A percentile compares a stretch with the other conserved stretches of the same genome.
phyloP scores from a whole-genome alignment of 2,329 filamentous ascomycete species.

The Pseudocercospora eumusae region DNA sequence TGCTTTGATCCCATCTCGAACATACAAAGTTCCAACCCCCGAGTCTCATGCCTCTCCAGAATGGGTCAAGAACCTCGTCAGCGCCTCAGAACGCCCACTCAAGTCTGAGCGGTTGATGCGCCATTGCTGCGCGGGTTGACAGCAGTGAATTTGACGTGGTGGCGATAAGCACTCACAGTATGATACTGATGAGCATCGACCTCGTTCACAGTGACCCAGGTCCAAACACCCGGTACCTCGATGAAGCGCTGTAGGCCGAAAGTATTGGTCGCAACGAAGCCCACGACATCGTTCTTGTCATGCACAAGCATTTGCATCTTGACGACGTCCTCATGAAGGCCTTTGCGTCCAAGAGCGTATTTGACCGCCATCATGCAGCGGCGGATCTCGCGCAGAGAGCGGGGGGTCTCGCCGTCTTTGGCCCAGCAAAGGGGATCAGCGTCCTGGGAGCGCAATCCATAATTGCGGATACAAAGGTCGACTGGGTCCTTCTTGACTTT shows the following conservation, averaged over 20 bases:
- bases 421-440: not conserved
- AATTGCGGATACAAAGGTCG: too few species aligned
- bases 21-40: not conserved
- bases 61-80: not conserved
- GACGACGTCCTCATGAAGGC: not conserved
- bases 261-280: not conserved
- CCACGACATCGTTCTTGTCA: not conserved
- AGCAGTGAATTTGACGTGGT: not conserved
- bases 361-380: slow-evolving; percentile 1
- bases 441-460: too few species aligned
- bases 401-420: not conserved
- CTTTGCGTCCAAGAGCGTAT: not conserved
- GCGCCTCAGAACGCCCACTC: not conserved
- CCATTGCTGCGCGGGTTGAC: not conserved
- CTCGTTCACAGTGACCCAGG: not conserved
- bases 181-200: not conserved
- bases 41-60: not conserved
- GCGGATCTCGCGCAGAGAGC: slow-evolving; percentile 1
- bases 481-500: slow-evolving; percentile 2
- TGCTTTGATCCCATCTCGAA: not conserved
- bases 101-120: not conserved
- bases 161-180: not conserved
- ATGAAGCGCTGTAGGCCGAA: not conserved
- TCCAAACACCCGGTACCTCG: not conserved
- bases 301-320: not conserved